Evolutionary conservation across 202 grass and related monocot genomes (phyloP).

Genomic region (Bolboschoenoplectus hybrid): DNA sequence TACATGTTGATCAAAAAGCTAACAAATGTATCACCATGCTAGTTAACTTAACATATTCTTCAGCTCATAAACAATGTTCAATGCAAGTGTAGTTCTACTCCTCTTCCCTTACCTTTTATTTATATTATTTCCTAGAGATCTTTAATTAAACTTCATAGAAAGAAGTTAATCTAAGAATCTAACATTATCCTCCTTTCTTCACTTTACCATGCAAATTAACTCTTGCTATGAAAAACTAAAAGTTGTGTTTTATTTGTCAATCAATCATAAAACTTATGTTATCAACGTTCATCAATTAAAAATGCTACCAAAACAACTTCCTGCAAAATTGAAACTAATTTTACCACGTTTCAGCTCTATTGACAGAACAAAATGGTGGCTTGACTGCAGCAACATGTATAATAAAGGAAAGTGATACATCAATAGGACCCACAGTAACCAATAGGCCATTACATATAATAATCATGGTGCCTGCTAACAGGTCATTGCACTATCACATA

Average conservation of each 20-base stretch:
- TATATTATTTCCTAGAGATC: neutral
- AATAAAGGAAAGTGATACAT: neutral
- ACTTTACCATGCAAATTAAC: neutral
- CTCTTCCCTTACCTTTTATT: neutral
- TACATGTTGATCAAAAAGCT: neutral
- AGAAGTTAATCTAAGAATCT: neutral
- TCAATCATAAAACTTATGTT: neutral
- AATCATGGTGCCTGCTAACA: neutral
- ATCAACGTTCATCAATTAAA: neutral
- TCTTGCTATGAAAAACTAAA: neutral
- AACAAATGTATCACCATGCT: neutral
- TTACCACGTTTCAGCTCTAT: neutral
- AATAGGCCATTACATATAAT: neutral
- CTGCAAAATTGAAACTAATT: neutral
- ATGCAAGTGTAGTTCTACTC: neutral
- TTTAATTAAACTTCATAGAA: neutral
- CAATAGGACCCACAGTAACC: neutral
- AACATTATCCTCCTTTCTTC: neutral
- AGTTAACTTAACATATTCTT: neutral
- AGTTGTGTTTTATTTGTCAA: neutral
- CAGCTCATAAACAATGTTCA: neutral
- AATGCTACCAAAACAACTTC: neutral
- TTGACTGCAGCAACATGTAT: neutral
- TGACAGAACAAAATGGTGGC: neutral
- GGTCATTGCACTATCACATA: neutral